Evolutionary conservation across 805 yeast genomes (phyloP).

Genomic region (Pichia occidentalis): DNA sequence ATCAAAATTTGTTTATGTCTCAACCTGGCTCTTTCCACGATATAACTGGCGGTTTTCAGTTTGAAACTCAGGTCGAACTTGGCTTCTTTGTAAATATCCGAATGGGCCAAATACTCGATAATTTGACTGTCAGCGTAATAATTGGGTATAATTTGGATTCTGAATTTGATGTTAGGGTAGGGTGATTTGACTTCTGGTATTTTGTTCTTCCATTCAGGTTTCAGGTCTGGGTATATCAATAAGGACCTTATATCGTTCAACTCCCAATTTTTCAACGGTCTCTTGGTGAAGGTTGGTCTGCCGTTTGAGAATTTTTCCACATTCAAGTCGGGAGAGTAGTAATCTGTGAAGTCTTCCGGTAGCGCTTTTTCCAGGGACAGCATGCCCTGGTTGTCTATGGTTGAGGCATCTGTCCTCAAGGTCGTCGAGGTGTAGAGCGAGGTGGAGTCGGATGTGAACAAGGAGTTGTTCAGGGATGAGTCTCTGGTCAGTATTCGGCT

Average conservation of each 20-base stretch:
- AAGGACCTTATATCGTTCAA: slow-evolving; percentile 62
- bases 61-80: slow-evolving; percentile 48
- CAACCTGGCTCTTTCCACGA: slow-evolving; percentile 50
- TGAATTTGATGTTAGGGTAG: slow-evolving; percentile 34
- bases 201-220: slow-evolving; percentile 50
- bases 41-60: slow-evolving; percentile 53
- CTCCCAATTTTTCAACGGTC: slow-evolving; percentile 65
- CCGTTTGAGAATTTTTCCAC: slow-evolving; percentile 48
- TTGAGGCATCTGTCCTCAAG: slow-evolving; percentile 13
- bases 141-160: slow-evolving; percentile 47
- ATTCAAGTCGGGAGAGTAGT: slow-evolving; percentile 52
- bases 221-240: slow-evolving; percentile 43
- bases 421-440: slow-evolving; percentile 26
- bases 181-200: slow-evolving; percentile 39
- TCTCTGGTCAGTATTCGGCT: slow-evolving; percentile 13
- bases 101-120: slow-evolving; percentile 41
- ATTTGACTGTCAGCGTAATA: slow-evolving; percentile 43
- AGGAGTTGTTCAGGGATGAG: slow-evolving; percentile 19
- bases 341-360: slow-evolving; percentile 46
- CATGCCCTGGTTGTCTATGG: slow-evolving; percentile 9
- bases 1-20: slow-evolving; percentile 33
- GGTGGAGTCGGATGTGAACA: slow-evolving; percentile 21
- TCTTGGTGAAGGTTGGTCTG: slow-evolving; percentile 55
- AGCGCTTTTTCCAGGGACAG: slow-evolving; percentile 41
- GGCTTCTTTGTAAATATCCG: slow-evolving; percentile 64